Evolutionary conservation across 208 protist species (phyloP).

Genomic region (Trypanosoma melophagium): DNA sequence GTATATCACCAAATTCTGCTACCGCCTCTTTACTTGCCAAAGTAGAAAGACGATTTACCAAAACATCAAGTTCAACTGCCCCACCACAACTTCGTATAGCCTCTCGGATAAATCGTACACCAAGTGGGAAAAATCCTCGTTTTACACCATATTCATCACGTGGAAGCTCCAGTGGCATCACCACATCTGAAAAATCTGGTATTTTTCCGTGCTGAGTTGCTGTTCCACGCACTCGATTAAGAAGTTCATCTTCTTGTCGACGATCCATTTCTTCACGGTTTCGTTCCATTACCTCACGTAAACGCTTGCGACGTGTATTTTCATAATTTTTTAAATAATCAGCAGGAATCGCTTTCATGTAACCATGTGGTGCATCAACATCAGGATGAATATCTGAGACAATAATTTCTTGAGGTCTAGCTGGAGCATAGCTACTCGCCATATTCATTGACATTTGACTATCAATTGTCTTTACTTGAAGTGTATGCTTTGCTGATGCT

Average conservation of each 20-base stretch:
- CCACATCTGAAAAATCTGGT: constrained; percentile 76
- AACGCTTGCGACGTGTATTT: constrained; percentile 69
- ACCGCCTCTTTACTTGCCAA: constrained; percentile 72
- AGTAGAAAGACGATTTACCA: constrained; percentile 81
- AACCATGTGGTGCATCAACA: constrained; percentile 71
- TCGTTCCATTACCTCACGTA: constrained; percentile 83
- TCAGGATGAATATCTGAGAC: constrained; percentile 70
- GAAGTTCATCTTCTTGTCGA: constrained; percentile 67
- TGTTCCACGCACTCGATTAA: constrained; percentile 45
- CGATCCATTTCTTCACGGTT: constrained; percentile 74
- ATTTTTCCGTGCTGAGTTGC: constrained; percentile 24
- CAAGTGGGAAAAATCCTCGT: constrained; percentile 84
- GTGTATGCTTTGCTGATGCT: constrained; percentile 45
- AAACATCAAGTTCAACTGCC: constrained; percentile 85
- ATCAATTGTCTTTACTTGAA: constrained; percentile 90
- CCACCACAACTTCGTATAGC: constrained; percentile 82
- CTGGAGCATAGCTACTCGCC: constrained; percentile 84
- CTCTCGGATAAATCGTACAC: constrained; percentile 89
- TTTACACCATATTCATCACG: constrained; percentile 90
- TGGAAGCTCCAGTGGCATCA: constrained; percentile 86
- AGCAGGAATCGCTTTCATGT: constrained; percentile 76
- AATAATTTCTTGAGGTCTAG: constrained; percentile 70
- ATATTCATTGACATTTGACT: constrained; percentile 87
- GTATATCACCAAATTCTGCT: constrained; percentile 85
- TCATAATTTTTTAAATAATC: constrained; percentile 67